Base-by-base conservation (phyloP, 148 eudicot species). In the Cornus controversa region DNA sequence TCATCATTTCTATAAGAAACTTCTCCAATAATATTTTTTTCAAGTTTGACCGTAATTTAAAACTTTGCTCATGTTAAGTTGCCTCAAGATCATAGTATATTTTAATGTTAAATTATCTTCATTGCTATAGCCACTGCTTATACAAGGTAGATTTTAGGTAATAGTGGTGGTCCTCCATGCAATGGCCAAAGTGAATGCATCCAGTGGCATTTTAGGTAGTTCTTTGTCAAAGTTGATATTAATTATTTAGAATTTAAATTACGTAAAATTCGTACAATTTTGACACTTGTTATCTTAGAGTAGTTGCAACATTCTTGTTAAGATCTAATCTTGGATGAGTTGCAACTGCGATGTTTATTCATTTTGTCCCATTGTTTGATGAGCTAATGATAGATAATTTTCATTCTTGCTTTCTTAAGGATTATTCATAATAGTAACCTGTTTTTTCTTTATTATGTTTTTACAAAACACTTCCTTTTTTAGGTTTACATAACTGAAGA, bases 101-200 rank as follows among this genome's bases (percentile, higher is more conserved):
- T 11, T 75, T 8, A 7, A 5, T 42, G 77, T 10, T 25, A 22
- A n/a, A 8, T 28, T 69, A 53, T 27, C 60, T 64, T 66, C 70
- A 71, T 75, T 65, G 15, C 58, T 69, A 24, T 71, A 7, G 34
- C 74, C 40, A 3, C 69, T 82, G 64, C 77, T 81, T 70, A 77
- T 78, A 73, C 69, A 76, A 67, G 67, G 66, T 29, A 18, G 23
- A 27, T 78, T 85, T 78, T 85, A 95, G 99, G 99, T 76, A 95
- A 95, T 85, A 95, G 99, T 67, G 99, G 99, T 26, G 99, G 99
- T 69, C 99, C 99, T 89, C 98, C 99, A 76, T 95, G 93, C 83
- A 95, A 93, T 79, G 97, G 89, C 76, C 89, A 88, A 78, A 97
- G 98, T 73, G 94, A 95, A 80, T 95, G 99, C 90, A 90, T 95